Evolutionary conservation across 768 basidiomycete species (phyloP).

Genomic region (Strobilomyces confusus): DNA sequence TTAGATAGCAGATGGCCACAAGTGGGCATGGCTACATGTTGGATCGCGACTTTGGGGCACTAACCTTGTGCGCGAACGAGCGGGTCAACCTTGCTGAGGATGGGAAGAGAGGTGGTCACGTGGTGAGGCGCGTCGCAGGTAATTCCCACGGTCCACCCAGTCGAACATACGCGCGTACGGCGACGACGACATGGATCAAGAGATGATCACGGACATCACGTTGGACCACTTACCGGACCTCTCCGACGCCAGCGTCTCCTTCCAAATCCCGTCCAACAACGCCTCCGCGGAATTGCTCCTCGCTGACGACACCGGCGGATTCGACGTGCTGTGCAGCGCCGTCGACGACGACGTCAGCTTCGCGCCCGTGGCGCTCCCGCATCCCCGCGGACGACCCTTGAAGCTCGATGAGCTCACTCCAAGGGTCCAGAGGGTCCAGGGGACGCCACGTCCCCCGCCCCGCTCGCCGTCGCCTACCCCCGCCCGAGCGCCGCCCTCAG

Average conservation of each 20-base stretch:
- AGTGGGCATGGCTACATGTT: slow-evolving; percentile 15
- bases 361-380: slow-evolving; percentile 28
- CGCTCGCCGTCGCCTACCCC: slow-evolving; percentile 13
- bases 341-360: slow-evolving; percentile 35
- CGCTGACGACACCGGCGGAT: slow-evolving; percentile 38
- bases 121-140: slow-evolving; percentile 20
- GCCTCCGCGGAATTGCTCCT: slow-evolving; percentile 32
- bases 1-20: slow-evolving; percentile 1
- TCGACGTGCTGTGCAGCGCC: slow-evolving; percentile 36
- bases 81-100: no score
- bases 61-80: no score
- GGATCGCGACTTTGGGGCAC: background rate
- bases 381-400: slow-evolving; percentile 30
- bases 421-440: slow-evolving; percentile 30
- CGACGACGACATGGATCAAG: slow-evolving; percentile 14
- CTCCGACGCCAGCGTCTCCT: slow-evolving; percentile 40
- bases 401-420: slow-evolving; percentile 43
- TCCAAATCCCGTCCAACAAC: slow-evolving; percentile 46
- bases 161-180: slow-evolving; percentile 4
- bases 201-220: slow-evolving; percentile 40
- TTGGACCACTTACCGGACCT: slow-evolving; percentile 52
- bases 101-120: no score
- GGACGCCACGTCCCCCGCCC: background rate
- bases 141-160: slow-evolving; percentile 21
- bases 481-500: slow-evolving; percentile 2